phyloP scores from a whole-genome alignment of 2,329 filamentous ascomycete species.

The Microdochium bolleyi region DNA sequence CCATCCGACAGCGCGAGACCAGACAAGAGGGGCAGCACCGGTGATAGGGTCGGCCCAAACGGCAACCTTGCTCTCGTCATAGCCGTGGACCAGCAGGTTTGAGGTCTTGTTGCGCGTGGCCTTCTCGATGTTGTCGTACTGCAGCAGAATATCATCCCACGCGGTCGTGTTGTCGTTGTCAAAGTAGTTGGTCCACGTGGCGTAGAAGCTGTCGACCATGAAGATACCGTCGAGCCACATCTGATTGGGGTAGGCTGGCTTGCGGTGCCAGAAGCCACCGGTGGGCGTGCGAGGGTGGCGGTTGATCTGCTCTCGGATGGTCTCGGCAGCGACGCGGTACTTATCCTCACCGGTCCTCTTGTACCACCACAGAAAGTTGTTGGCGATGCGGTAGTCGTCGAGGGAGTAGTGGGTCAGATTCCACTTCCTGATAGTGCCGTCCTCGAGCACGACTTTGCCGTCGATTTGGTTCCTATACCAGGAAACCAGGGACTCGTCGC shows the following conservation, averaged over 20 bases:
- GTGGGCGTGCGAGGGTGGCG: conserved; percentile 37
- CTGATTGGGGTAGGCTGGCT: conserved; percentile 34
- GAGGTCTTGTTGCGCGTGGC: conserved; percentile 28
- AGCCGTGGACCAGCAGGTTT: conserved; percentile 40
- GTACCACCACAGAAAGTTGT: conserved; percentile 42
- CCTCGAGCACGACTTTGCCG: conserved; percentile 29
- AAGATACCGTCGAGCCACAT: conserved; percentile 52
- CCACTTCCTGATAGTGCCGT: conserved; percentile 39
- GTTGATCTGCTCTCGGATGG: conserved; percentile 36
- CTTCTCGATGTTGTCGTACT: conserved; percentile 32
- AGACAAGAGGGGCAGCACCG: conserved; percentile 41
- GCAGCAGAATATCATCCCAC: conserved; percentile 32
- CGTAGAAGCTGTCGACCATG: conserved; percentile 38
- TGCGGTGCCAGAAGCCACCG: conserved; percentile 28
- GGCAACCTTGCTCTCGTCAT: conserved; percentile 36
- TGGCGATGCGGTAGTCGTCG: conserved; percentile 44
- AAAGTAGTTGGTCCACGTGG: conserved; percentile 28
- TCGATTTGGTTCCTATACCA: conserved; percentile 38
- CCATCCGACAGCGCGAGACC: conserved; percentile 41
- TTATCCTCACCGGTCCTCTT: conserved; percentile 34
- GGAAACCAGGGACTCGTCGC: conserved; percentile 31
- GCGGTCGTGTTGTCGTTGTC: conserved; percentile 27
- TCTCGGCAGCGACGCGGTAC: conserved; percentile 38
- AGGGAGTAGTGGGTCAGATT: conserved; percentile 38
- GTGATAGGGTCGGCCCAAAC: conserved; percentile 38